These are phyloP conservation scores for Phanerochaete sordida DNA, from an alignment of 768 basidiomycete species.

Conservation along the genomic window DNA sequence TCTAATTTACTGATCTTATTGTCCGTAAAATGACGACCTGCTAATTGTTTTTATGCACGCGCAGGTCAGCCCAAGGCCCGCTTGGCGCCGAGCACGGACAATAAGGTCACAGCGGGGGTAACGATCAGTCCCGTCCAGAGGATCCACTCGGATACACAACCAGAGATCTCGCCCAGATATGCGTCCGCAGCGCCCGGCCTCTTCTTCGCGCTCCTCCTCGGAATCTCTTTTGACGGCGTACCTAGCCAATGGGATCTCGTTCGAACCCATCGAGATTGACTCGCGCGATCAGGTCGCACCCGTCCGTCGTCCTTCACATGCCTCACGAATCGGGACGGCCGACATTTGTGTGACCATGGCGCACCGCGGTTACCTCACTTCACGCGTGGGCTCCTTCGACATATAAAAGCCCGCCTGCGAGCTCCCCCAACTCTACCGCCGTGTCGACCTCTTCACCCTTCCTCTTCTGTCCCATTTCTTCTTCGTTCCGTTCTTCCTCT, in stretches of 20 bases:
- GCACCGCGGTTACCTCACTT: neutral
- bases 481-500: slow-evolving; percentile 1
- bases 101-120: neutral
- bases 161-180: neutral
- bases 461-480: neutral
- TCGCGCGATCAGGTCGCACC: slow-evolving; percentile 4
- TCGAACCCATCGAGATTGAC: neutral
- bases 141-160: slow-evolving; percentile 6
- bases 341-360: slow-evolving; percentile 2
- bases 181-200: neutral
- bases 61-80: neutral
- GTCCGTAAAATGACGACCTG: slow-evolving; percentile 1
- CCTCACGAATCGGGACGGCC: neutral
- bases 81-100: slow-evolving; percentile 7
- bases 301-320: neutral
- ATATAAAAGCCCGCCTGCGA: slow-evolving; percentile 5
- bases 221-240: neutral
- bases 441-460: slow-evolving; percentile 1
- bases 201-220: neutral
- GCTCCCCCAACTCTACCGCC: neutral
- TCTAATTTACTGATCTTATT: slow-evolving; percentile 5
- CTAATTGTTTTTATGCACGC: slow-evolving; percentile 7
- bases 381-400: neutral
- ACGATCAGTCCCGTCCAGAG: slow-evolving; percentile 1
- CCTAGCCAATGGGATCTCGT: neutral